Percentiles rank a stretch among this genome's conserved stretches.
Evolutionary conservation across 2,329 filamentous ascomycete genomes (phyloP).

Genomic region (Xylariaceae sp.): DNA sequence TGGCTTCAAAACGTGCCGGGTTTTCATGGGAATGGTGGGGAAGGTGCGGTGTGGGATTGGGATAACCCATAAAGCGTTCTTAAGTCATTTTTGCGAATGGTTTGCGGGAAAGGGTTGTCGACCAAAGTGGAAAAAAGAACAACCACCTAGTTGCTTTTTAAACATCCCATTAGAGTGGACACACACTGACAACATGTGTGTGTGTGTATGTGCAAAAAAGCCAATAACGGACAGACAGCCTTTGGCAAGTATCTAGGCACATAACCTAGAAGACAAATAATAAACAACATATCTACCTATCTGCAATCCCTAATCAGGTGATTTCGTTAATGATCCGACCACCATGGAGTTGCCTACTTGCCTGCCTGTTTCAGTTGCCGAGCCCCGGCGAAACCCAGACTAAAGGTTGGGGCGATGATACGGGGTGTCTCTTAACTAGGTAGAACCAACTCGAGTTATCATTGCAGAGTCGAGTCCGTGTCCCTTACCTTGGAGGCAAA

Average conservation of each 20-base stretch:
- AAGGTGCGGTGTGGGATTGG: slow-evolving; percentile 14
- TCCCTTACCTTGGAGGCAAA: too few species aligned
- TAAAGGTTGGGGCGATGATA: too few species aligned
- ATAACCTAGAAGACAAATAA: slow-evolving; percentile 6
- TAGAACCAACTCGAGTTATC: too few species aligned
- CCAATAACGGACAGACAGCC: not conserved
- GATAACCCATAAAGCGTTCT: slow-evolving; percentile 22
- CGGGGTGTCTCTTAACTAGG: too few species aligned
- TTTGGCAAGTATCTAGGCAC: slow-evolving; percentile 1
- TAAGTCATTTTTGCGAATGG: slow-evolving; percentile 13
- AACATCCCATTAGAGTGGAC: slow-evolving; percentile 7
- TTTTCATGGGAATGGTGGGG: slow-evolving; percentile 16
- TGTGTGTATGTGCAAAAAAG: too few species aligned
- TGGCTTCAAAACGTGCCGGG: slow-evolving; percentile 22
- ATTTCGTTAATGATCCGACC: too few species aligned
- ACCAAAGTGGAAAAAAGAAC: slow-evolving; percentile 3
- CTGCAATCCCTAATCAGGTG: too few species aligned
- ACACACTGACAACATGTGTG: not conserved
- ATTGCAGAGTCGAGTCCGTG: too few species aligned
- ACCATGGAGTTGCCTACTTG: too few species aligned
- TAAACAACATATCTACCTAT: too few species aligned
- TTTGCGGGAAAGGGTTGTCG: slow-evolving; percentile 16
- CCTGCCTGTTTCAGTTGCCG: too few species aligned
- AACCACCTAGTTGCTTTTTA: not conserved
- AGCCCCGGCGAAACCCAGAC: too few species aligned